Conservation (phyloP, 192 early-diverging fungal genomes). For the Spizellomyces sp. region DNA sequence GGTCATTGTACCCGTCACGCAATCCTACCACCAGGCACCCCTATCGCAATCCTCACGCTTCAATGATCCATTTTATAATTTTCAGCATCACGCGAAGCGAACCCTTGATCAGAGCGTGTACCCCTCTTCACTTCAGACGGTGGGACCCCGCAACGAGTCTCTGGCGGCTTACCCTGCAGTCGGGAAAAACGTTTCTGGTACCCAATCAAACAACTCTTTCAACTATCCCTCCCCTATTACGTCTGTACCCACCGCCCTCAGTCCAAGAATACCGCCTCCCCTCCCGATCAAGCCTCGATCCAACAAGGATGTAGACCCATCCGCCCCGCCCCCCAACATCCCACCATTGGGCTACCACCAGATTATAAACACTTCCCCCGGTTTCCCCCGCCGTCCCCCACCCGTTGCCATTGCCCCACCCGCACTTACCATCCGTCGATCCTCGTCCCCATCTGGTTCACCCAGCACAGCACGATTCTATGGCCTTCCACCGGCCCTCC, state of each 20-base stretch:
- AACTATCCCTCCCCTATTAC: too few species aligned
- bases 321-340: background rate
- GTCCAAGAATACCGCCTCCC: slow-evolving; percentile 4
- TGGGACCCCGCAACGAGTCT: background rate
- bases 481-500: slow-evolving; percentile 12
- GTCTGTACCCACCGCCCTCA: too few species aligned
- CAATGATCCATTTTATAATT: slow-evolving; percentile 34
- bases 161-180: too few species aligned
- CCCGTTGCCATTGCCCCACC: slow-evolving; percentile 12
- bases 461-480: slow-evolving; percentile 33
- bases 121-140: slow-evolving; percentile 7
- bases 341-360: too few species aligned
- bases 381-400: slow-evolving; percentile 16
- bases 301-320: slow-evolving; percentile 6
- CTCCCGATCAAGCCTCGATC: slow-evolving; percentile 19
- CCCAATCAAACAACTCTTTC: too few species aligned
- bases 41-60: slow-evolving; percentile 7
- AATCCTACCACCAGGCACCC: background rate
- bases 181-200: too few species aligned
- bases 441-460: slow-evolving; percentile 32
- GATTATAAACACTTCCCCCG: background rate
- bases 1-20: slow-evolving; percentile 14
- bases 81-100: background rate
- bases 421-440: slow-evolving; percentile 21
- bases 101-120: background rate